Conservation (phyloP, 495 filamentous ascomycete species). For the Parmelia sp. region DNA sequence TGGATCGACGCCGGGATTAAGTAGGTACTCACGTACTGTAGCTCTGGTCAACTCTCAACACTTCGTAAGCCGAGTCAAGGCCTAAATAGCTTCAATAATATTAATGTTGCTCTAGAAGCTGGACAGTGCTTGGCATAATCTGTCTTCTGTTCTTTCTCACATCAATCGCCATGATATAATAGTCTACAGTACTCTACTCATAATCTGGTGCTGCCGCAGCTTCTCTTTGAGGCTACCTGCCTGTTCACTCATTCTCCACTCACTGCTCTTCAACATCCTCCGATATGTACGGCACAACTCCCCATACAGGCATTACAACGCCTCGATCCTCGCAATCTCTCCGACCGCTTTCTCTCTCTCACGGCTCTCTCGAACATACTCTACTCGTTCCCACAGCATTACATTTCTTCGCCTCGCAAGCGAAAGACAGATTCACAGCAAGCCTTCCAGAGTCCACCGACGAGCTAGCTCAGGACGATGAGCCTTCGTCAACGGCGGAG, state of each 20-base stretch:
- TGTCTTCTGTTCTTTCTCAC: not conserved
- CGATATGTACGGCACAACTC: constrained; percentile 84
- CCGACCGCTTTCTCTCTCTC: constrained; percentile 77
- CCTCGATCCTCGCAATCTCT: constrained; percentile 88
- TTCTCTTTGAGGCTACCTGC: not conserved
- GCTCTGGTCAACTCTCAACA: constrained; percentile 7
- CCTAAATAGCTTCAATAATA: not conserved
- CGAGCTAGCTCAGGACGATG: constrained; percentile 94
- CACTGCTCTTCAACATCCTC: not conserved
- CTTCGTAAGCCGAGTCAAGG: not conserved
- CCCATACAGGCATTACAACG: constrained; percentile 90
- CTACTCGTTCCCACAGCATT: constrained; percentile 89
- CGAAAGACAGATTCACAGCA: constrained; percentile 78
- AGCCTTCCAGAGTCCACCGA: constrained; percentile 87
- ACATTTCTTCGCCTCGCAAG: constrained; percentile 90
- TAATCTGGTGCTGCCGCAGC: not conserved
- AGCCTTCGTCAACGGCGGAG: constrained; percentile 87
- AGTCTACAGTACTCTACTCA: not conserved
- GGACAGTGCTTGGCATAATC: not conserved
- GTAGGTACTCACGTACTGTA: no score
- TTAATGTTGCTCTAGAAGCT: not conserved
- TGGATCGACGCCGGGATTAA: not conserved
- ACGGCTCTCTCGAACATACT: constrained; percentile 91
- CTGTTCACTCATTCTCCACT: no score
- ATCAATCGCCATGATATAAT: not conserved